Evolutionary conservation across 106 monocot species (phyloP), one percentile per base, ranked within the genome.

Genomic region (Dendrobium chrysotoxum): DNA sequence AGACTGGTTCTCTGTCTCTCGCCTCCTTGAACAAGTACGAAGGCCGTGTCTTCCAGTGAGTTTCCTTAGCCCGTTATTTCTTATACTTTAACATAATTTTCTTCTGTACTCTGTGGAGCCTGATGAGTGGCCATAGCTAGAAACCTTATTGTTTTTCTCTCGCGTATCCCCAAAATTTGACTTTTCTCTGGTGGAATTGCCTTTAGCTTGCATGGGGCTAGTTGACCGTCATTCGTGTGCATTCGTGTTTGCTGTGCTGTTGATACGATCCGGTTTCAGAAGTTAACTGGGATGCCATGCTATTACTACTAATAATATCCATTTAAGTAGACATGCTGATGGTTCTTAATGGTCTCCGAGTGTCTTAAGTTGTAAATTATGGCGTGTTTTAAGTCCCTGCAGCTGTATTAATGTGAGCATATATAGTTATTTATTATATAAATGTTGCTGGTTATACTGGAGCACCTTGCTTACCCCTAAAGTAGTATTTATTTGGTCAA

Each of bases 41-140:
- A 5, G 90, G 92, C 11, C 97, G 91, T 53, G 79, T 89, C 68
- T 98, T 98, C 78, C 91, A 91, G 97, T 98, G 83, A 91, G 96
- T 70, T 25, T 5, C 54, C 61, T 25, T 12, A 20, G 28, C 20
- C 40, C 50, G 50, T 50, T 50, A 16, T 50, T 50, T 50, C 16
- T 50, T 50, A 39, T 20, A 26, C 2, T n/a, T 42, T 20, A 40
- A 21, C 21, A 40, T 41, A 0, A n/a, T 40, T 25, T 45, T 46
- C 13, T 76, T 26, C 7, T 40, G 20, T 20, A 2, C 21, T 31
- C 23, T 3, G 5, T 74, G 40, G 21, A 76, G 21, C 18, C 9
- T 1, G 42, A 42, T 42, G 12, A 46, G 45, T 26, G 6, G 5
- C 40, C 47, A 47, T 76, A 0, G 28, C 11, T 76, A 47, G 8